Conservation (phyloP, 2,329 filamentous ascomycete genomes). For the Ramularia endophylla region DNA sequence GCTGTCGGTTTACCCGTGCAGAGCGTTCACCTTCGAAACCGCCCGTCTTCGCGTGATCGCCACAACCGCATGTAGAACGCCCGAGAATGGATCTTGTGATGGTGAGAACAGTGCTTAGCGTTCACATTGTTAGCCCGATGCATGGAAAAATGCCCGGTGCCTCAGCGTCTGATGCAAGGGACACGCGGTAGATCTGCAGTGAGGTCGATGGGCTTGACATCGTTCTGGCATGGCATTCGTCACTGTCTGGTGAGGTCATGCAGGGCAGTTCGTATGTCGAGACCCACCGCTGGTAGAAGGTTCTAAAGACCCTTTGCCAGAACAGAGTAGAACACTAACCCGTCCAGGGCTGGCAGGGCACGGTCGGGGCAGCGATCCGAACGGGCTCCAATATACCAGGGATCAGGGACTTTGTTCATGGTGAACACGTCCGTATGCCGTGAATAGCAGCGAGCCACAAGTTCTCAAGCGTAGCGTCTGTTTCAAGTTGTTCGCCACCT, state of each 20-base stretch:
- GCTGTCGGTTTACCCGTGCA: constrained; percentile 3
- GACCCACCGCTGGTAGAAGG: constrained; percentile 13
- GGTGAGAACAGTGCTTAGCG: constrained; percentile 10
- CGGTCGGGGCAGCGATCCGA: too few species aligned
- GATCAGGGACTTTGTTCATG: too few species aligned
- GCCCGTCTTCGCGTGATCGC: constrained; percentile 20
- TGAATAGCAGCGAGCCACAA: too few species aligned
- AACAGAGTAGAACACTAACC: too few species aligned
- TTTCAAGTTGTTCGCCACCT: too few species aligned
- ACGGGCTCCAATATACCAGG: too few species aligned
- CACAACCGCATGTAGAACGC: constrained; percentile 18
- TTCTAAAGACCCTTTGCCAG: neutral
- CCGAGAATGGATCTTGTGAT: constrained; percentile 7
- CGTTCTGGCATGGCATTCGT: constrained; percentile 20
- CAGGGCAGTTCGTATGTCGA: constrained; percentile 7
- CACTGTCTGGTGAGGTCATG: constrained; percentile 1
- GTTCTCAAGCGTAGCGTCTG: too few species aligned
- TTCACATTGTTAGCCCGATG: constrained; percentile 19
- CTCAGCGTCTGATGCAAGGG: constrained; percentile 19
- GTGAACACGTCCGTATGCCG: too few species aligned
- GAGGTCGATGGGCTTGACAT: constrained; percentile 13
- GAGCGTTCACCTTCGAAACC: constrained; percentile 17
- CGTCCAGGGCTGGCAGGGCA: too few species aligned
- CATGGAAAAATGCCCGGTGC: constrained; percentile 10
- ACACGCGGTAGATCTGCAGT: constrained; percentile 20